These are phyloP conservation scores for Phlebiopsis flavidoalba DNA, from an alignment of 768 basidiomycete species.

Conservation along the genomic window DNA sequence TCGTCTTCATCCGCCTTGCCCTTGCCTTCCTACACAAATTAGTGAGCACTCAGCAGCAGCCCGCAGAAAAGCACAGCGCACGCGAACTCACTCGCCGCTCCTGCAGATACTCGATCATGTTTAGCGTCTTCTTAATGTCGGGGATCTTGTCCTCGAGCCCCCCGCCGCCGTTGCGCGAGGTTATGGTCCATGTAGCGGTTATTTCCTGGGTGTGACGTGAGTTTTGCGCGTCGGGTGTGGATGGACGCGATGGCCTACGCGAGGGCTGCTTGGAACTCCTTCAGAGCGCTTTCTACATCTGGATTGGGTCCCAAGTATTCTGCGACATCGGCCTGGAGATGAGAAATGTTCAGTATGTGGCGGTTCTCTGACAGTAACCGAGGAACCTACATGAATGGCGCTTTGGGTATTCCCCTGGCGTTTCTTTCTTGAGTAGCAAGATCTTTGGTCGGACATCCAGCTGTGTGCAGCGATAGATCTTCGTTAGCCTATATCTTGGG, in stretches of 20 bases:
- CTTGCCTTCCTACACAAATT: constrained; percentile 51
- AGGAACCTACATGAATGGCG: constrained; percentile 87
- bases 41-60: not conserved
- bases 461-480: no score
- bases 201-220: constrained; percentile 65
- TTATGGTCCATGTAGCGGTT: constrained; percentile 96
- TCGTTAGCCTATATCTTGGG: not conserved
- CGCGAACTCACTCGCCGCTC: constrained; percentile 50
- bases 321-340: constrained; percentile 73
- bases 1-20: constrained; percentile 33
- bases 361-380: not conserved
- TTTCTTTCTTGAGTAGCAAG: constrained; percentile 48
- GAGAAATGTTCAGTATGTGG: not conserved
- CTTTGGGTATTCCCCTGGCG: constrained; percentile 90
- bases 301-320: constrained; percentile 77
- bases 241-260: constrained; percentile 37
- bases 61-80: not conserved
- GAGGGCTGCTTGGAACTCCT: constrained; percentile 85
- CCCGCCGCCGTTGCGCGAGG: constrained; percentile 68
- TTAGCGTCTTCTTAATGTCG: constrained; percentile 88
- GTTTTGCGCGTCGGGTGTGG: not conserved
- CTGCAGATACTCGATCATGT: constrained; percentile 81
- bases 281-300: constrained; percentile 73
- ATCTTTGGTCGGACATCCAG: not conserved
- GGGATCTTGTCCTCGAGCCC: constrained; percentile 93